Percentiles rank a stretch among this genome's conserved stretches.
phyloP scores from a whole-genome alignment of 2,329 filamentous ascomycete genomes.

The Colletotrichum somersetense region DNA sequence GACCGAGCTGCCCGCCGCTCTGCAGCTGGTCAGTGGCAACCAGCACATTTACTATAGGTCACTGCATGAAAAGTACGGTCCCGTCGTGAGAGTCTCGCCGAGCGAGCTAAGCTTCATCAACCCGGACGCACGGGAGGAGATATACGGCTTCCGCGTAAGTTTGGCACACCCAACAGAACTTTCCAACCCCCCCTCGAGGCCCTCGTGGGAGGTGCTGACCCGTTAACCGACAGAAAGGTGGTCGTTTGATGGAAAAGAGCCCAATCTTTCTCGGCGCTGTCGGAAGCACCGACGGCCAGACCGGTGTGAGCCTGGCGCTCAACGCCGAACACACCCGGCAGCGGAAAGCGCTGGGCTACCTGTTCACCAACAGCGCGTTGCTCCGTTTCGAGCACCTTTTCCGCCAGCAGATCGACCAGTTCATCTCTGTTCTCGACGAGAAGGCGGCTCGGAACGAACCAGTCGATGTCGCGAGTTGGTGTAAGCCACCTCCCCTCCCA shows the following conservation, averaged over 20 bases:
- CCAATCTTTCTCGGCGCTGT: slow-evolving; percentile 4
- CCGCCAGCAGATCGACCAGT: slow-evolving; percentile 44
- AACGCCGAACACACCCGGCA: slow-evolving; percentile 41
- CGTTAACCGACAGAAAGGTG: not conserved
- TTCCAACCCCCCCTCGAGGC: not conserved
- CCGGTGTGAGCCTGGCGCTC: not conserved
- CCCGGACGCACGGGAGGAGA: slow-evolving; percentile 54
- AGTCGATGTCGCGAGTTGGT: not conserved
- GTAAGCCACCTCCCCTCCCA: not conserved
- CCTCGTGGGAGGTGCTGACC: not conserved
- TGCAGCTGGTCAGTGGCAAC: slow-evolving; percentile 42
- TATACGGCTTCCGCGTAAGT: slow-evolving; percentile 50
- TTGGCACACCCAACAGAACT: too few species aligned
- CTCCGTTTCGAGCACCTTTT: slow-evolving; percentile 48
- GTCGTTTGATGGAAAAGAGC: not conserved
- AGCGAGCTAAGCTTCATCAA: slow-evolving; percentile 59
- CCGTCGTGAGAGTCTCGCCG: slow-evolving; percentile 60
- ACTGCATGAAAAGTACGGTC: slow-evolving; percentile 57
- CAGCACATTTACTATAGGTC: slow-evolving; percentile 45
- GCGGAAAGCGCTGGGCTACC: slow-evolving; percentile 45
- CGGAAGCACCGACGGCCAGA: not conserved
- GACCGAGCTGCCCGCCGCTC: not conserved
- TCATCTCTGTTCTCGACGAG: slow-evolving; percentile 43
- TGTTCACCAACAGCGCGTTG: slow-evolving; percentile 48
- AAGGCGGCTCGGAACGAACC: not conserved